Evolutionary conservation across 116 monocot genomes (phyloP).

Genomic region (Trichopus zeylanicus): DNA sequence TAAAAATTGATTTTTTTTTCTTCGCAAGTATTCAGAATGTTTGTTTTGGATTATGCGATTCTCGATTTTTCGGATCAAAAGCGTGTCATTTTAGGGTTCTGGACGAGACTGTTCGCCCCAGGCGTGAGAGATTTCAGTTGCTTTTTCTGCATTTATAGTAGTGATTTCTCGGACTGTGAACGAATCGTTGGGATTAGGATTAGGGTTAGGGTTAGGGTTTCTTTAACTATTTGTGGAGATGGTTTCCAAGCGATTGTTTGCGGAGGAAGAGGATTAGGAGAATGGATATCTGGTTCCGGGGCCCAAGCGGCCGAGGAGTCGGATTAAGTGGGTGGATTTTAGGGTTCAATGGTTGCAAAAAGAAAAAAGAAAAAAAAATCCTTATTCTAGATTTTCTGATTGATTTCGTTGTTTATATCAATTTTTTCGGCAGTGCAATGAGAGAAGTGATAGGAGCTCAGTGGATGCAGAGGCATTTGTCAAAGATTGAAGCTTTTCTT

Average conservation of each 20-base stretch:
- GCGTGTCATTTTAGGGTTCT: not conserved
- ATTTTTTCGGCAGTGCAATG: conserved; percentile 21
- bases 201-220: too few species aligned
- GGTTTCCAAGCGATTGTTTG: conserved; percentile 30
- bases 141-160: conserved; percentile 7
- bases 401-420: not conserved
- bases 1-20: too few species aligned
- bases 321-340: conserved; percentile 24
- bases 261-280: conserved; percentile 16
- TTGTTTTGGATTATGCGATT: conserved; percentile 2
- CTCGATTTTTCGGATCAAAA: not conserved
- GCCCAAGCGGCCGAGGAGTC: conserved; percentile 21
- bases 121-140: conserved; percentile 1
- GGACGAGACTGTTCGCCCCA: not conserved
- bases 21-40: too few species aligned
- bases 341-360: not conserved
- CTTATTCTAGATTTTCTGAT: not conserved
- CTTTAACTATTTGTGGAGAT: conserved; percentile 17
- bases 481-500: conserved; percentile 36
- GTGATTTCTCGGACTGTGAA: not conserved
- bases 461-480: conserved; percentile 44
- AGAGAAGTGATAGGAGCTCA: conserved; percentile 45
- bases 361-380: too few species aligned
- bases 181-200: too few species aligned
- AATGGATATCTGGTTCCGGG: conserved; percentile 15